Evolutionary conservation across 768 basidiomycete genomes (phyloP).

Genomic region (Gyrodon lividus): DNA sequence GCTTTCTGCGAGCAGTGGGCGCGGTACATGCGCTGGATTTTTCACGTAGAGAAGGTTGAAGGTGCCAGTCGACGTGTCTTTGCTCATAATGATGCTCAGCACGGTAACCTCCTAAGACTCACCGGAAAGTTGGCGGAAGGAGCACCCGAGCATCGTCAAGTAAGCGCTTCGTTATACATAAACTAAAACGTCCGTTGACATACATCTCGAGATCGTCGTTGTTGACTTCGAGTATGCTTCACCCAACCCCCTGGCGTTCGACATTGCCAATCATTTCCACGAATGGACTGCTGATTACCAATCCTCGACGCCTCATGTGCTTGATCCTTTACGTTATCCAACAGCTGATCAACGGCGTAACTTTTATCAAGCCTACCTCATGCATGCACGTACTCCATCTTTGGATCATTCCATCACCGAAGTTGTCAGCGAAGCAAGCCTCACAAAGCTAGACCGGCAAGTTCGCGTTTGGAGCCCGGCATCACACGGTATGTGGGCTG

Average conservation of each 20-base stretch:
- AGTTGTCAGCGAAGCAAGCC: conserved; percentile 37
- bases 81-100: conserved; percentile 95
- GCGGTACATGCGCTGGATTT: conserved; percentile 69
- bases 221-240: conserved; percentile 98
- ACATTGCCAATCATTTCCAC: conserved; percentile 96
- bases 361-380: conserved; percentile 85
- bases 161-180: conserved; percentile 31
- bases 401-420: conserved; percentile 24
- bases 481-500: conserved; percentile 87
- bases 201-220: conserved; percentile 73
- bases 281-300: conserved; percentile 97
- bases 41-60: conserved; percentile 53
- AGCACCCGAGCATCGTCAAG: conserved; percentile 76
- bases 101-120: conserved; percentile 85
- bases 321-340: conserved; percentile 69
- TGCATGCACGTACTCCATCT: conserved; percentile 40
- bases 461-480: conserved; percentile 88
- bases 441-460: conserved; percentile 69
- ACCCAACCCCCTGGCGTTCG: conserved; percentile 89
- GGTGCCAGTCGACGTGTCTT: conserved; percentile 70
- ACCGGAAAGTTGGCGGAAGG: conserved; percentile 48
- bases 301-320: conserved; percentile 61
- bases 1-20: conserved; percentile 63
- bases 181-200: conserved; percentile 11
- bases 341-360: conserved; percentile 67